Percentiles rank a stretch among this genome's conserved stretches.
phyloP scores from a whole-genome alignment of 2,329 filamentous ascomycete species.

The Emergomyces orientalis region DNA sequence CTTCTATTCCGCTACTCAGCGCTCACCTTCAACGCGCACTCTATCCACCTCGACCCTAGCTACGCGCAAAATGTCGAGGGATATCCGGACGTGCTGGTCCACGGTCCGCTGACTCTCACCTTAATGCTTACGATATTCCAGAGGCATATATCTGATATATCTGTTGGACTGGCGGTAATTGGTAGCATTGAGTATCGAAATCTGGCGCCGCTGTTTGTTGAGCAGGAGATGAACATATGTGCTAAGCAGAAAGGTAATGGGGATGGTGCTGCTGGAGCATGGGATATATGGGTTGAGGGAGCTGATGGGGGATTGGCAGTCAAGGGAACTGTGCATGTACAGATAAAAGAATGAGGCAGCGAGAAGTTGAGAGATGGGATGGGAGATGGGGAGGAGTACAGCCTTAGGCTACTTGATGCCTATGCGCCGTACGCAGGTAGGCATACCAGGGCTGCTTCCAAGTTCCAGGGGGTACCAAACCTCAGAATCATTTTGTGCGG shows the following conservation, averaged over 20 bases:
- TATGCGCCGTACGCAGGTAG: too few species aligned
- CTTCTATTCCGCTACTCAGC: conserved; percentile 87
- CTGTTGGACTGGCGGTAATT: conserved; percentile 33
- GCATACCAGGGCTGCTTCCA: too few species aligned
- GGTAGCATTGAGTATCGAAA: conserved; percentile 66
- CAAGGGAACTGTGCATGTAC: conserved; percentile 41
- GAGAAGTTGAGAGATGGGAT: too few species aligned
- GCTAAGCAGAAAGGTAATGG: conserved; percentile 43
- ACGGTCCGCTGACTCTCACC: conserved; percentile 72
- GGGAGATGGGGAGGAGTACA: not conserved
- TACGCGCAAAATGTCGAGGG: conserved; percentile 66
- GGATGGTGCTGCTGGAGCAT: conserved; percentile 27
- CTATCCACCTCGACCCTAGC: conserved; percentile 70
- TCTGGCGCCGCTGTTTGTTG: conserved; percentile 67
- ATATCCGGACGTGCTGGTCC: conserved; percentile 66
- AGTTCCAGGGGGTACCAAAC: too few species aligned
- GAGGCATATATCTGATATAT: conserved; percentile 38
- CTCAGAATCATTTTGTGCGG: too few species aligned
- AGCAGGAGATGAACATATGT: conserved; percentile 62
- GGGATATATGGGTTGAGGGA: conserved; percentile 59
- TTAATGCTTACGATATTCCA: conserved; percentile 63
- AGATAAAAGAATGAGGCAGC: too few species aligned
- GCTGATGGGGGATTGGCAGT: conserved; percentile 54
- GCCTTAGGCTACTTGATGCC: too few species aligned
- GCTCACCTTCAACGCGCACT: conserved; percentile 84